These are phyloP conservation scores for Penicillium paneum DNA, from an alignment of 2,329 filamentous ascomycete species.

Conservation along the genomic window DNA sequence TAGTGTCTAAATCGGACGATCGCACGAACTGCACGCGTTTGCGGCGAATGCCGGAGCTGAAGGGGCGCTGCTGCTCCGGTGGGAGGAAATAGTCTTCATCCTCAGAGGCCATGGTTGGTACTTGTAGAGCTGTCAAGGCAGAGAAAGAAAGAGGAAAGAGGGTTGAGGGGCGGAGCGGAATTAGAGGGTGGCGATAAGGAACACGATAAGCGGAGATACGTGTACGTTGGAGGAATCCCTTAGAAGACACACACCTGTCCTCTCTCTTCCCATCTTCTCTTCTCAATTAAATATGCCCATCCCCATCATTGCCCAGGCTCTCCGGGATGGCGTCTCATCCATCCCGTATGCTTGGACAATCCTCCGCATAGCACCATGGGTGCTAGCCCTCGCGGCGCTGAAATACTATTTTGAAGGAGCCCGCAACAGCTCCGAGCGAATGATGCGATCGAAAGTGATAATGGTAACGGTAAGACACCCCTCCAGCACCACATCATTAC, in stretches of 20 bases:
- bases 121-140: not conserved
- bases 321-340: constrained; percentile 53
- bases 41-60: constrained; percentile 61
- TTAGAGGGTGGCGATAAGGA: constrained; percentile 14
- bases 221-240: constrained; percentile 5
- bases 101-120: constrained; percentile 36
- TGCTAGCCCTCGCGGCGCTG: constrained; percentile 53
- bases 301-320: constrained; percentile 54
- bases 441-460: constrained; percentile 90
- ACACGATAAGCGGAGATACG: constrained; percentile 16
- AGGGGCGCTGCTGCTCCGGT: constrained; percentile 57
- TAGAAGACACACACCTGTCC: constrained; percentile 1
- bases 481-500: not conserved
- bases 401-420: constrained; percentile 79
- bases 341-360: constrained; percentile 54
- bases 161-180: not conserved
- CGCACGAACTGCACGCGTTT: constrained; percentile 61
- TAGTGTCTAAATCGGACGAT: constrained; percentile 40
- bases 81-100: constrained; percentile 59
- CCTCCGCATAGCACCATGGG: constrained; percentile 52
- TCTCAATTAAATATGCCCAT: constrained; percentile 55
- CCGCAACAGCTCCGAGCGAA: constrained; percentile 69
- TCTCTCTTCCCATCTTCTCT: constrained; percentile 7
- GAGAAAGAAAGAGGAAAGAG: not conserved
- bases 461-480: constrained; percentile 70